Conservation (phyloP, 345 rosid species). For the Acer yangbiense region DNA sequence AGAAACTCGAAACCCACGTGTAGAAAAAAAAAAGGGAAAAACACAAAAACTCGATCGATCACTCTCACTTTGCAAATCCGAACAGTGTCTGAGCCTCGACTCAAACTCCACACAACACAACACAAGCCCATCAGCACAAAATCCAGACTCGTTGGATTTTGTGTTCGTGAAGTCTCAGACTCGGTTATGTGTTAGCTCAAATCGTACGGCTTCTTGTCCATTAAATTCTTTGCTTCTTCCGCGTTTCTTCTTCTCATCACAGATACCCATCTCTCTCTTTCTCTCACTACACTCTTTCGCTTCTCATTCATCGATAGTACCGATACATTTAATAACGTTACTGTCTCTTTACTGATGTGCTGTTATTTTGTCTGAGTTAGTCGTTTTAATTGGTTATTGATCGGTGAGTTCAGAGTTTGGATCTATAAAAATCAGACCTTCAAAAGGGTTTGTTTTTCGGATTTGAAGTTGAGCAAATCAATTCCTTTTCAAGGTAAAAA, state of each 20-base stretch:
- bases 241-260: neutral
- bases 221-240: constrained; percentile 6
- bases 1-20: no score
- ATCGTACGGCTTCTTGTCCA: neutral
- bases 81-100: no score
- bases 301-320: neutral
- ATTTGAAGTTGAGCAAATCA: neutral
- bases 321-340: neutral
- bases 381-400: neutral
- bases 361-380: neutral
- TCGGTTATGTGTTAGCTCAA: neutral
- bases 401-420: constrained; percentile 7
- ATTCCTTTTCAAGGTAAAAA: neutral
- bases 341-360: neutral
- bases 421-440: constrained; percentile 4
- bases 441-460: neutral
- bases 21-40: no score
- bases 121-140: neutral
- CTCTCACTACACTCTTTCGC: neutral
- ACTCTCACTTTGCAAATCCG: no score
- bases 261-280: neutral
- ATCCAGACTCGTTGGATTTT: neutral
- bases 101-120: no score
- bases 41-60: no score
- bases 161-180: neutral